Evolutionary conservation across 257 asterid species (phyloP).

Genomic region (Primulina eburnea): DNA sequence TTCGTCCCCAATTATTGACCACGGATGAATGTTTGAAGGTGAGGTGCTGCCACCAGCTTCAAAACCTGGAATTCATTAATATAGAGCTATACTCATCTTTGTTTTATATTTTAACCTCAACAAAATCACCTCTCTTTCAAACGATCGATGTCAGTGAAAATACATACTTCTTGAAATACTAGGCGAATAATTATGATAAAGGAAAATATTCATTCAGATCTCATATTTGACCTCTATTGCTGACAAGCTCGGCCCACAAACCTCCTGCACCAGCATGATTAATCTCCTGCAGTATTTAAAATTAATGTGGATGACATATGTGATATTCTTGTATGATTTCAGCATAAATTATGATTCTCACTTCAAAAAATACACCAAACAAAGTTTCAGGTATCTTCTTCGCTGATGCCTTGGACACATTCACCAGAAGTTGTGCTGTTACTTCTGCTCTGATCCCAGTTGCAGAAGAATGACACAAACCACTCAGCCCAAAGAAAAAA

Average conservation of each 20-base stretch:
- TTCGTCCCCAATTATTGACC: constrained; percentile 82
- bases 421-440: constrained; percentile 31
- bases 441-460: constrained; percentile 42
- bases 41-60: constrained; percentile 88
- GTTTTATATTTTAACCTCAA: background rate
- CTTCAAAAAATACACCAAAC: constrained; percentile 88
- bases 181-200: constrained; percentile 5
- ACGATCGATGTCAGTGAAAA: background rate
- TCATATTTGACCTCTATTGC: constrained; percentile 73
- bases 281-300: constrained; percentile 64
- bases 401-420: no score
- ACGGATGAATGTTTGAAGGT: constrained; percentile 93
- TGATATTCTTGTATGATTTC: background rate
- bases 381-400: constrained; percentile 23
- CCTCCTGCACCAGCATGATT: constrained; percentile 99
- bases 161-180: background rate
- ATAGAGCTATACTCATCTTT: background rate
- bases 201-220: background rate
- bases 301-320: constrained; percentile 19
- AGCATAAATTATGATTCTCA: constrained; percentile 36
- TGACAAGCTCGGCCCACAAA: constrained; percentile 95
- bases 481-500: constrained; percentile 40
- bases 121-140: background rate
- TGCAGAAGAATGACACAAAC: constrained; percentile 46
- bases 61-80: constrained; percentile 55